Base-by-base conservation (phyloP, 192 early-diverging fungal species). In the Allomyces macrogynus region DNA sequence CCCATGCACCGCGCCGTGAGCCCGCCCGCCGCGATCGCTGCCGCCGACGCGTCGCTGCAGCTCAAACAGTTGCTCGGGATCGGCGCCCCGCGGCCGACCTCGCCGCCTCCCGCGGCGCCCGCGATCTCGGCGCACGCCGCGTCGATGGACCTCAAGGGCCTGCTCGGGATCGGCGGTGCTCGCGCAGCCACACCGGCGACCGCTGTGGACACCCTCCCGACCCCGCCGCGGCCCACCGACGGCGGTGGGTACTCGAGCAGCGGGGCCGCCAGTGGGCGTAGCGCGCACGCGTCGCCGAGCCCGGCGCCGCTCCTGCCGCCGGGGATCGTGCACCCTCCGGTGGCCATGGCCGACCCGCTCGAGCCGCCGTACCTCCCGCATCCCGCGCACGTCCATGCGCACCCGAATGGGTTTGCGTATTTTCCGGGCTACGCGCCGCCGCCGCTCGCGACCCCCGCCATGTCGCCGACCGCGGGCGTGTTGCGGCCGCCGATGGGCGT, bases 161-260 rank as follows among this genome's bases (percentile, higher is more conserved):
- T 74, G 72, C 64, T 74, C 24, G 72, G 72, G 0, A 74, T 74
- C n/a, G 72, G 72, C 4, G 66, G 62, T 23, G 5, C 60, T 1
- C 20, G 61, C 20, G 24, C 61, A 10, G 62, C 60, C 4, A 60
- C 65, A 24, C 67, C 63, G 3, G 54, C 68, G 20, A 24, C 66
- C 20, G 24, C 65, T 0, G 49, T 43, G 10, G 32, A 40, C 49
- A 57, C 49, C 1, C 12, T 57, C 49, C 12, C 49, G 16, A 57
- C 49, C 49, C 49, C 32, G 32, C 32, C 32, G 3, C 32, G 32
- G 32, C 32, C 32, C 32, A 7, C 8, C 32, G 32, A 40, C 7
- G 32, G 32, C 32, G 32, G n/a, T n/a, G n/a, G 32, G 32, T 40
- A 40, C 32, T 40, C 32, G 32, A 40, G 49, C 49, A 57, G 49